Percentiles rank a stretch among this genome's conserved stretches.
Evolutionary conservation across 768 basidiomycete species (phyloP).

Genomic region (Tulasnella sp.): DNA sequence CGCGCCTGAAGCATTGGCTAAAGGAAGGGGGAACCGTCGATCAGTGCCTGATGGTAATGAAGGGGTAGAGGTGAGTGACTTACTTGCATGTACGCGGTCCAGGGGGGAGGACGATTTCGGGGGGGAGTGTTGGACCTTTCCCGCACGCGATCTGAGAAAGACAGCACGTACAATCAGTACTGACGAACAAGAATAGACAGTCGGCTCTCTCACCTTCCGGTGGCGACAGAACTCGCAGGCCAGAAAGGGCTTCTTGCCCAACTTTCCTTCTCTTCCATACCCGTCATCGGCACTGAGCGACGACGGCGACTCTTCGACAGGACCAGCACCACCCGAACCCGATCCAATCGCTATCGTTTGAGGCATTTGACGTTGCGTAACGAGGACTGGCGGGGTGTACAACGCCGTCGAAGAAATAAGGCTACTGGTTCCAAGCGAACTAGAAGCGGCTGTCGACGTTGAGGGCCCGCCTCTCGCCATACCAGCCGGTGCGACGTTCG

Average conservation of each 20-base stretch:
- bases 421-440: neutral
- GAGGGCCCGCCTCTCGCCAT: neutral
- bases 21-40: neutral
- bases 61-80: neutral
- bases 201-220: neutral
- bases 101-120: constrained; percentile 10
- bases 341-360: neutral
- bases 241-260: constrained; percentile 15
- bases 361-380: neutral
- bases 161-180: neutral
- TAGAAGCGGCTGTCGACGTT: neutral
- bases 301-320: neutral
- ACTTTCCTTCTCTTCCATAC: neutral
- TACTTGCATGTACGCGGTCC: constrained; percentile 18
- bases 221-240: constrained; percentile 16
- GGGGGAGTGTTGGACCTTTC: neutral
- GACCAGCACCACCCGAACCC: neutral
- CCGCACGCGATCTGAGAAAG: constrained; percentile 14
- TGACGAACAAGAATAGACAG: neutral
- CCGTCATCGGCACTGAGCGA: neutral
- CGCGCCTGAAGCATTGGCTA: constrained; percentile 12
- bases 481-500: neutral
- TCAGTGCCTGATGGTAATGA: neutral
- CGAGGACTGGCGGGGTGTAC: neutral
- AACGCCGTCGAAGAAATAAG: neutral